Evolutionary conservation across 331 rosid genomes (phyloP), one percentile per base, ranked within the genome.

Genomic region (Prunus yedoensis): DNA sequence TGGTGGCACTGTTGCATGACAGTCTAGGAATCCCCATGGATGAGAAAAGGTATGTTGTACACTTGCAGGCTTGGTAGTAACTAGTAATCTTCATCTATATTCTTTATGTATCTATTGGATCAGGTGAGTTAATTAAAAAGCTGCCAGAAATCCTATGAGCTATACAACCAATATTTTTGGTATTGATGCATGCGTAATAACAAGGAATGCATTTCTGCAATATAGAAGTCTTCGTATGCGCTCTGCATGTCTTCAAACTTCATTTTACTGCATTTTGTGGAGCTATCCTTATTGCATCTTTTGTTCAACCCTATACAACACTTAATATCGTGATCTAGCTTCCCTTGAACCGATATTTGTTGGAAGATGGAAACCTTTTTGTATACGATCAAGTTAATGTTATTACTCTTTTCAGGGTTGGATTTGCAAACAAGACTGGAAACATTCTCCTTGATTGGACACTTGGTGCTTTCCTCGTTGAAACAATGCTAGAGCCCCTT

Each of bases 391-490:
- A 66, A 45, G 12, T 66, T 45, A 8, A 21, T 43, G 4, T 21
- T 66, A 7, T 21, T 21, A 21, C 5, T 46, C 56, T 13, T 45
- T 5, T 41, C 76, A 86, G 90, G 77, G 30, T 87, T 79, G 90
- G 81, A 78, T 74, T 70, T 71, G 86, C 78, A 61, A 79, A 77
- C 62, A 73, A 74, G 78, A 71, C 68, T 49, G 81, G 79, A 57
- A 74, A 60, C 77, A 41, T 66, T 74, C 77, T 73, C 4, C 60
- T 81, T 30, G 88, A 87, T 74, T 87, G 86, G 90, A 84, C 90
- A 10, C 79, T 87, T 32, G 90, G 90, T 74, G 82, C 81, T 63
- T 87, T 79, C 85, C 71, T 87, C 14, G 61, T 79, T 15, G 86
- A 84, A 71, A 82, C 85, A 73, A 84, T 81, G 85, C 67, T 52